Conservation (phyloP, 257 asterid species). For the Paraleonurus japonicus region DNA sequence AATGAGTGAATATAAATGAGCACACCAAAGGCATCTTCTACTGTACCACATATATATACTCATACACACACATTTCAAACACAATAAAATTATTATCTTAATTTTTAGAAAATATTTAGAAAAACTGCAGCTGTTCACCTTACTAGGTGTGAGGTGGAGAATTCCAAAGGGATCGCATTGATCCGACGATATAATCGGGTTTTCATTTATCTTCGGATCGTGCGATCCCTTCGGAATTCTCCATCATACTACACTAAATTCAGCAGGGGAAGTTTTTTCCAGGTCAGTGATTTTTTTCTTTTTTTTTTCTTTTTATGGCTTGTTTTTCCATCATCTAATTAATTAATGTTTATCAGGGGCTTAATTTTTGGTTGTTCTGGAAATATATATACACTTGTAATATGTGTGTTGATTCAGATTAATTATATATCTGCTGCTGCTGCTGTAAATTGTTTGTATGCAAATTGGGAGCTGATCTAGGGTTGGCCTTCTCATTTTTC, state of each 20-base stretch:
- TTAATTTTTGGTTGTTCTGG: not conserved
- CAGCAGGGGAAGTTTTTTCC: conserved; percentile 1
- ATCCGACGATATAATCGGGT: conserved; percentile 23
- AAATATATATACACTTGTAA: not conserved
- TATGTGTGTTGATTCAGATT: not conserved
- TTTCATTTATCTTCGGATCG: conserved; percentile 29
- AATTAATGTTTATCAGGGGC: not conserved
- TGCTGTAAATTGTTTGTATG: not conserved
- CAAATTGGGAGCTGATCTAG: not conserved
- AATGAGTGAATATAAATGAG: conserved; percentile 39
- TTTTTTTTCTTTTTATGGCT: no score
- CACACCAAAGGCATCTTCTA: conserved; percentile 35
- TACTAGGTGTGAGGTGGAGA: conserved; percentile 48
- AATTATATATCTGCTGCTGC: not conserved
- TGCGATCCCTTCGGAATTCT: conserved; percentile 60
- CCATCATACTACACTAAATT: conserved; percentile 31
- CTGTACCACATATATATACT: conserved; percentile 7
- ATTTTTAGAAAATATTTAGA: not conserved
- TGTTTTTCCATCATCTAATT: not conserved
- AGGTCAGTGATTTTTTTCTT: conserved; percentile 20
- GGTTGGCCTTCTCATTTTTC: not conserved
- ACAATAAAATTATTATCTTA: not conserved
- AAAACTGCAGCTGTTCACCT: not conserved
- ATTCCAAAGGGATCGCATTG: conserved; percentile 81
- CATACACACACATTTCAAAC: not conserved